These are phyloP conservation scores for Thamnidium elegans DNA, from an alignment of 192 early-diverging fungal genomes.

Conservation along the genomic window DNA sequence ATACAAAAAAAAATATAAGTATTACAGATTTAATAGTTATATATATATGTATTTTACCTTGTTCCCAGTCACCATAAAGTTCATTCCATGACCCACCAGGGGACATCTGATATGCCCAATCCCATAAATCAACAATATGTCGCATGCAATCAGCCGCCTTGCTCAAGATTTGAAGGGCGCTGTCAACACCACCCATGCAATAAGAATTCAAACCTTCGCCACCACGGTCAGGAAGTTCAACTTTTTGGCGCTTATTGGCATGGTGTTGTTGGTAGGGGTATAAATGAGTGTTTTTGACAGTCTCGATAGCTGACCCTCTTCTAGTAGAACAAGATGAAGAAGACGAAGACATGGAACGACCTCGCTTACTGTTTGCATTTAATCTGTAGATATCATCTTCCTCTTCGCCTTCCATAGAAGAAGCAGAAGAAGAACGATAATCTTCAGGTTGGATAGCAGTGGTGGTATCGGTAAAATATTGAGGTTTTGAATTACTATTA, in stretches of 20 bases:
- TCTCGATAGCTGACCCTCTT: neutral
- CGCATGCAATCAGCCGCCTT: constrained; percentile 28
- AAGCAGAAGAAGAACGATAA: neutral
- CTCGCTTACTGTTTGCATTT: neutral
- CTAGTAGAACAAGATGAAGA: neutral
- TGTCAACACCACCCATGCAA: constrained; percentile 24
- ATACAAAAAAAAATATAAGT: neutral
- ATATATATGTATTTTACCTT: constrained; percentile 12
- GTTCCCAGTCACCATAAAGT: constrained; percentile 19
- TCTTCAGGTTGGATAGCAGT: neutral
- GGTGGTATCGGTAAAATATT: constrained; percentile 2
- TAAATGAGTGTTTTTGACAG: neutral
- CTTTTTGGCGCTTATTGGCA: neutral
- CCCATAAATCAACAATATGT: constrained; percentile 28
- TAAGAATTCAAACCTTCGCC: constrained; percentile 19
- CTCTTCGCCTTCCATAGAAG: neutral
- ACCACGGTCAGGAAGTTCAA: neutral
- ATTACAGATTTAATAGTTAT: neutral
- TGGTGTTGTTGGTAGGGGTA: neutral
- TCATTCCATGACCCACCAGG: neutral
- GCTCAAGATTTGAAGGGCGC: constrained; percentile 24
- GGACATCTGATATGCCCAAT: constrained; percentile 8
- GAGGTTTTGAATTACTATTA: no score
- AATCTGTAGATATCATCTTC: neutral
- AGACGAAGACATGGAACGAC: neutral